Evolutionary conservation across 805 yeast species (phyloP).

Genomic region (Saturnispora saitoi): DNA sequence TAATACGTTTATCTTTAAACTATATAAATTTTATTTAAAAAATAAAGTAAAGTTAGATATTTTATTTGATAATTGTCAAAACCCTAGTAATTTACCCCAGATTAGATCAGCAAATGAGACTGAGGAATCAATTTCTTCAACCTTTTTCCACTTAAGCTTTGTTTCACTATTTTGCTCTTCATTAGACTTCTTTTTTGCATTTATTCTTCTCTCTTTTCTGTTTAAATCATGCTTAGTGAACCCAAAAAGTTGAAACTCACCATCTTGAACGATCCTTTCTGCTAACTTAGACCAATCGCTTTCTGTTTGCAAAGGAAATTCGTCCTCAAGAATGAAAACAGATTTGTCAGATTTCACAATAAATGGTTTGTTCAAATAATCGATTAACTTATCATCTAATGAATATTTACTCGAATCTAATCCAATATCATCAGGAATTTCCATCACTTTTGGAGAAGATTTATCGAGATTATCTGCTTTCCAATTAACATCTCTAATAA

Average conservation of each 20-base stretch:
- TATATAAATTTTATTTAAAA: too few species aligned
- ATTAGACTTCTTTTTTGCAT: conserved; percentile 1
- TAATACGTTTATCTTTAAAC: too few species aligned
- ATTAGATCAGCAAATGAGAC: conserved; percentile 7
- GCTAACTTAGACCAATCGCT: conserved; percentile 8
- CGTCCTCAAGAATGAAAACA: conserved; percentile 12
- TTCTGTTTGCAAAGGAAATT: conserved; percentile 9
- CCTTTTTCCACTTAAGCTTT: conserved; percentile 5
- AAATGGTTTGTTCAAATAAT: conserved; percentile 14
- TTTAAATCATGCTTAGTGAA: conserved; percentile 11
- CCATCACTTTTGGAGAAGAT: conserved; percentile 10
- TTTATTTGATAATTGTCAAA: background rate
- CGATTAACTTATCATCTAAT: conserved; percentile 14
- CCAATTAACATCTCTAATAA: conserved; percentile 15
- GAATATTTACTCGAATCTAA: conserved; percentile 6
- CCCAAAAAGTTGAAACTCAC: conserved; percentile 12
- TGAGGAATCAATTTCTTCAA: conserved; percentile 9
- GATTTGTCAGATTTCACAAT: conserved; percentile 16
- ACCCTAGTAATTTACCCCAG: conserved; percentile 5
- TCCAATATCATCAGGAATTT: conserved; percentile 13
- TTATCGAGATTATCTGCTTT: conserved; percentile 14
- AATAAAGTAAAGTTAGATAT: background rate
- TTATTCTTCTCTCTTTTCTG: conserved; percentile 13
- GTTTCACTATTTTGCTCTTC: background rate
- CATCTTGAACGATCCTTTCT: conserved; percentile 11